These are phyloP conservation scores for Chrysosporium queenslandicum DNA, from an alignment of 2,329 filamentous ascomycete species.

Conservation along the genomic window DNA sequence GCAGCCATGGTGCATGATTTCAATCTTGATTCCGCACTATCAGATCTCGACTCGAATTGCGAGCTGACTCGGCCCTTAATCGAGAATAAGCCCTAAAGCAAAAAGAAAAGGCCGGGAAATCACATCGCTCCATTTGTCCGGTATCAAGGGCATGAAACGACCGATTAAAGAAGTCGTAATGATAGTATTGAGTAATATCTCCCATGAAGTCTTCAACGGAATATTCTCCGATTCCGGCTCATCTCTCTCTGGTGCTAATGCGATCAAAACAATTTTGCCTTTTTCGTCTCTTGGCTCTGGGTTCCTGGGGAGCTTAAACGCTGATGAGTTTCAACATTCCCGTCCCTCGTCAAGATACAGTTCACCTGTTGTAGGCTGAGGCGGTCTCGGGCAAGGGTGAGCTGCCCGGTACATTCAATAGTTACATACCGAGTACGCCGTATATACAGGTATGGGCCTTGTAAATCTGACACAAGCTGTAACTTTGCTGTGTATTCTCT, in stretches of 20 bases:
- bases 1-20: neutral
- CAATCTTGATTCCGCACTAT: neutral
- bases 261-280: neutral
- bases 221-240: neutral
- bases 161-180: no score
- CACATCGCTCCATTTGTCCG: no score
- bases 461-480: neutral
- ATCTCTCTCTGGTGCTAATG: neutral
- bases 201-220: no score
- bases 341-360: no score
- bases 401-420: no score
- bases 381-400: no score
- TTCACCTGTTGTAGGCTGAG: no score
- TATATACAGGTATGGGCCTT: neutral
- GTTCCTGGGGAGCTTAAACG: slow-evolving; percentile 4
- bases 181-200: no score
- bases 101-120: no score
- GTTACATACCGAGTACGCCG: neutral
- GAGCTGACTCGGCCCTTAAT: neutral
- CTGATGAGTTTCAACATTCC: neutral
- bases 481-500: no score
- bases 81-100: neutral
- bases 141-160: no score
- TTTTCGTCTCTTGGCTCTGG: neutral
- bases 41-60: neutral